Percentiles rank a stretch among this genome's conserved stretches.
phyloP scores from a whole-genome alignment of 2,329 filamentous ascomycete genomes.

The Aspergillus piperis region DNA sequence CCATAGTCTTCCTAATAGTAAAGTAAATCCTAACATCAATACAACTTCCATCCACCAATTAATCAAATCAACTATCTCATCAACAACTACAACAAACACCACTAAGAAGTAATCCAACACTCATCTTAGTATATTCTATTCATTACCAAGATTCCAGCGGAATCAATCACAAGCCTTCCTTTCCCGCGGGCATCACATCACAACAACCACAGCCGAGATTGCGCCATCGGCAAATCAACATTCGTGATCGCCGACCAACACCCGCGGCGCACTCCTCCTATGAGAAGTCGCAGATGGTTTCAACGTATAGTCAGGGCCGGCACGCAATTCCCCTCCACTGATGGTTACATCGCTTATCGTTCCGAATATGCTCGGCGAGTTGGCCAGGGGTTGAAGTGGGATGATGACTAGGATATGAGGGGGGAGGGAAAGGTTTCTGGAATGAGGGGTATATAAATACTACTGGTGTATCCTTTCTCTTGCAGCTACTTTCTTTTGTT shows the following conservation, averaged over 20 bases:
- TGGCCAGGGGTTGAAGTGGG: neutral
- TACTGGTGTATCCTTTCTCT: neutral
- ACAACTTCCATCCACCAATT: too few species aligned
- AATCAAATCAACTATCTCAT: too few species aligned
- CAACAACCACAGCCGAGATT: conserved; percentile 3
- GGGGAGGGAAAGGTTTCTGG: neutral
- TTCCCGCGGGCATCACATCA: neutral
- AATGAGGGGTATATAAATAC: neutral
- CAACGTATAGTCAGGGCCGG: neutral
- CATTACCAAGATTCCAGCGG: too few species aligned
- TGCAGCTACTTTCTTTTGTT: neutral
- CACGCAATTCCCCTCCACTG: conserved; percentile 8
- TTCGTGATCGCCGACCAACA: conserved; percentile 3
- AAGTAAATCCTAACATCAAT: too few species aligned
- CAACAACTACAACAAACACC: too few species aligned
- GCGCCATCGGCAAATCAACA: conserved; percentile 5
- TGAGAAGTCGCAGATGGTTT: neutral
- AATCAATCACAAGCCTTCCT: neutral
- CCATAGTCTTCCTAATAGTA: too few species aligned
- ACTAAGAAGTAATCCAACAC: too few species aligned
- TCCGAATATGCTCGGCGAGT: neutral
- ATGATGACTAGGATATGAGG: neutral
- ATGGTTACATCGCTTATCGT: neutral
- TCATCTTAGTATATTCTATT: too few species aligned
- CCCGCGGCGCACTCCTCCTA: neutral